A percentile compares a stretch with the other conserved stretches of the same genome.
These are phyloP conservation scores for Camellia oleifera DNA, from an alignment of 179 eudicot species.

Conservation along the genomic window DNA sequence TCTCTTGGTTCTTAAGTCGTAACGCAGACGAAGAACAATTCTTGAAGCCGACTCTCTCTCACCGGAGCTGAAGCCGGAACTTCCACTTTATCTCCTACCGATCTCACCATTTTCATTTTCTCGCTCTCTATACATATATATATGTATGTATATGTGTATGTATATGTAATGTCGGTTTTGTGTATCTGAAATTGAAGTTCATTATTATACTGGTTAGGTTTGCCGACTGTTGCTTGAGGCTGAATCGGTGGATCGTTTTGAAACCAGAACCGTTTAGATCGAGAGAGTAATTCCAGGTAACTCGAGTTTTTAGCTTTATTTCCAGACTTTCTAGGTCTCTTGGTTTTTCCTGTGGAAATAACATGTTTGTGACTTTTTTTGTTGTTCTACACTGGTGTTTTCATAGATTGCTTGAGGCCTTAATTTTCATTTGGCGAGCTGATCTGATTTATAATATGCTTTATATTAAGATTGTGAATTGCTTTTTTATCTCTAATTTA, in stretches of 20 bases:
- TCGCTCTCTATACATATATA: not conserved
- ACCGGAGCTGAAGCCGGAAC: too few species aligned
- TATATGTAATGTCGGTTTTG: not conserved
- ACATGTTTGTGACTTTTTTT: not conserved
- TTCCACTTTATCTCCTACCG: not conserved
- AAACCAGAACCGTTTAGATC: not conserved
- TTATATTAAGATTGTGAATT: too few species aligned
- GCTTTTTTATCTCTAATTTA: too few species aligned
- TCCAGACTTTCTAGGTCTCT: too few species aligned
- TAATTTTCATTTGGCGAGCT: not conserved
- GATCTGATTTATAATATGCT: not conserved
- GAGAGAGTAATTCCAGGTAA: not conserved
- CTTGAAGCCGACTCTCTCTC: not conserved
- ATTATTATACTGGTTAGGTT: not conserved
- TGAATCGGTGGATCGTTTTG: not conserved
- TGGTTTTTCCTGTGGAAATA: not conserved
- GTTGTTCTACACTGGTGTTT: not conserved
- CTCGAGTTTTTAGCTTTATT: not conserved
- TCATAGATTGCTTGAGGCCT: not conserved
- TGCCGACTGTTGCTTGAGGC: not conserved
- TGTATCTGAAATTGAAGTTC: not conserved
- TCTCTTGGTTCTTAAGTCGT: too few species aligned
- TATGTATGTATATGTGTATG: not conserved
- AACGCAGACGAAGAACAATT: not conserved
- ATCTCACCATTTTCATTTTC: not conserved